Evolutionary conservation across 2,329 filamentous ascomycete species (phyloP), one percentile per base, ranked within the genome.

Genomic region (Fusarium graminum): DNA sequence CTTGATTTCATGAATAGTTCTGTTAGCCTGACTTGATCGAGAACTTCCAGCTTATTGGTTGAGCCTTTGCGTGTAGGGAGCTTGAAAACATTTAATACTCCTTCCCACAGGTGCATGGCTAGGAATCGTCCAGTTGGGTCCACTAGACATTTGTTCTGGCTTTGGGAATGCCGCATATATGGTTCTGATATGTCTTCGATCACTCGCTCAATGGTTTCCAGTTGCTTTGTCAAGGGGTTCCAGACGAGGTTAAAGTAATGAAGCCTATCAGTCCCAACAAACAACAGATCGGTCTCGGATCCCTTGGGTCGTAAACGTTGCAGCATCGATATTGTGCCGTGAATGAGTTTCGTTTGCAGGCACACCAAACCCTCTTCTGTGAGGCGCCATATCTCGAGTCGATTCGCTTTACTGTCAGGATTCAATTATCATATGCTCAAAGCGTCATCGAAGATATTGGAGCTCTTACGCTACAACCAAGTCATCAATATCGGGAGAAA

Each of bases 181-280:
- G 81, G 84, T 72, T 89, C 86, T 30, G 84, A 80, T 2, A 79
- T 72, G 63, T 90, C 87, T 39, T 82, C 78, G 39, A 86, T 84
- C 2, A 79, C 72, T 72, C 84, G 80, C 69, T 84, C 80, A 22
- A 85, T 75, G 0, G 83, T 86, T 10, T 85, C 81, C 4, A 90
- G 77, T 57, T 81, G 76, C 19, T 78, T 78, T 6, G 74, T 81
- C 75, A 85, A 78, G 1, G 84, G 73, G 71, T 97, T 89, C 94
- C 95, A 99, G 16, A 85, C 88, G 19, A 97, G 78, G 3, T 93
- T 97, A 77, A 98, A 97, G 80, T 97, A 98, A 72, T 93, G 90
- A 70, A 92, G 91, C 54, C 91, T 88, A 75, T 97, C 91, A 44
- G 95, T 99, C 47, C 93, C 94, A 57, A 99, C 86, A 75, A 99